Evolutionary conservation across 805 yeast species (phyloP), one percentile per base, ranked within the genome.

Genomic region (Monosporozyma solicola): DNA sequence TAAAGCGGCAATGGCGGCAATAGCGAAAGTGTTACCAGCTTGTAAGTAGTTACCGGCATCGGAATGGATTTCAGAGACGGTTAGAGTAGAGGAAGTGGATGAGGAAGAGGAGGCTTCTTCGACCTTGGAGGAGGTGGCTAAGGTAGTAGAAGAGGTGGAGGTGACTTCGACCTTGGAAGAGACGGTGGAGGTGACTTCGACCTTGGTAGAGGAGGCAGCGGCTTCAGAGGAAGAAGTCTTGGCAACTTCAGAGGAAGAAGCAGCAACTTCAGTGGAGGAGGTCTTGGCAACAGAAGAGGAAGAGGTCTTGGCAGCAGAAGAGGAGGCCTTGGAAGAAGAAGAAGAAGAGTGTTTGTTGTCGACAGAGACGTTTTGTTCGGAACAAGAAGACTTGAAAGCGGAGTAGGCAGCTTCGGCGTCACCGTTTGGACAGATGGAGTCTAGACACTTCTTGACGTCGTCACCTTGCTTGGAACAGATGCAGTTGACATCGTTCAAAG

Each of bases 401-500:
- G 75, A 55, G 62, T 72, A 73, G 55, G 96, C 97, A 51, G 74
- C 65, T 50, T 71, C 79, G 41, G 82, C 74, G 47, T 74, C 69
- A 57, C 77, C 85, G 61, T 75, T 69, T 60, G 95, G 91, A 74
- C 97, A 90, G 55, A 74, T 77, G 54, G 74, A 65, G 53, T 77
- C 72, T 71, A 90, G 75, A 75, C 97, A 90, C 51, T 72, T 56
- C 63, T 80, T 70, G 60, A 89, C 71, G 44, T 77, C 72, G 55
- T 71, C 54, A 58, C 77, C 71, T 61, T 85, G 80, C 52, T 74
- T 73, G 45, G 76, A 68, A 71, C 95, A 87, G 61, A 86, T 71
- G 75, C 96, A 89, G 45, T 72, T 62, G 59, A 87, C 74, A 64
- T 85, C 81, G 68, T 79, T 79, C 68, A 88, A 68, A 53, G 82